Evolutionary conservation across 2,329 filamentous ascomycete species (phyloP).

Genomic region (Penicillium sp.): DNA sequence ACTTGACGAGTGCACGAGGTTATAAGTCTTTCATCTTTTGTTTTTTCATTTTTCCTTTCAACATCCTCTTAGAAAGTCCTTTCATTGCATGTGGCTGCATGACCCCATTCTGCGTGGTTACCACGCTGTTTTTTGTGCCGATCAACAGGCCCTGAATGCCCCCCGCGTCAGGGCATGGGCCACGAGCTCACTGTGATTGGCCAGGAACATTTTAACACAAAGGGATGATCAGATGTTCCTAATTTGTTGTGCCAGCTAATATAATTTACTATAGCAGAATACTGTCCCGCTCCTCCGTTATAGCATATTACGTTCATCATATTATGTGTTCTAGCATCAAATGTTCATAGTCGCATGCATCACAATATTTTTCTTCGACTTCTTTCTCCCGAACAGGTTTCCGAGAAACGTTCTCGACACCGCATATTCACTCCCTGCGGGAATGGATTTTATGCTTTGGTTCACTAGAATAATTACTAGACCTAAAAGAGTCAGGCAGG

Average conservation of each 20-base stretch:
- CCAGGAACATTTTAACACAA: neutral
- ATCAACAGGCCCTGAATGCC: neutral
- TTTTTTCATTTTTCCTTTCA: neutral
- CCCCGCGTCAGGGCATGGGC: constrained; percentile 7
- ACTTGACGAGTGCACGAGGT: neutral
- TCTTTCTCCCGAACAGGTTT: too few species aligned
- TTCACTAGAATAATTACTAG: neutral
- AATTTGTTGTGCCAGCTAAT: neutral
- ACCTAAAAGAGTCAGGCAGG: neutral
- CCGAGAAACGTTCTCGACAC: neutral
- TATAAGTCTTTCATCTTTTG: neutral
- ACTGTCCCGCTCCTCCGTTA: neutral
- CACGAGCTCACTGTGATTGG: constrained; percentile 1
- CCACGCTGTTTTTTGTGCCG: neutral
- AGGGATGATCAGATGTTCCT: neutral
- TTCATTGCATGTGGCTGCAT: constrained; percentile 3
- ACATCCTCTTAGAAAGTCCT: neutral
- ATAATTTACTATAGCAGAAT: neutral
- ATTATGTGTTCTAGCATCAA: neutral
- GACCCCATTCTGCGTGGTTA: neutral
- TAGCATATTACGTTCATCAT: neutral
- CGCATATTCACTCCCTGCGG: neutral
- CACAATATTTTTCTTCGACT: neutral
- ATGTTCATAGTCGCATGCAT: neutral
- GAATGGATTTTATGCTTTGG: neutral